Evolutionary conservation across 1,139 yeast species (phyloP).

Genomic region (Yamadazyma kanchanaburiensis): DNA sequence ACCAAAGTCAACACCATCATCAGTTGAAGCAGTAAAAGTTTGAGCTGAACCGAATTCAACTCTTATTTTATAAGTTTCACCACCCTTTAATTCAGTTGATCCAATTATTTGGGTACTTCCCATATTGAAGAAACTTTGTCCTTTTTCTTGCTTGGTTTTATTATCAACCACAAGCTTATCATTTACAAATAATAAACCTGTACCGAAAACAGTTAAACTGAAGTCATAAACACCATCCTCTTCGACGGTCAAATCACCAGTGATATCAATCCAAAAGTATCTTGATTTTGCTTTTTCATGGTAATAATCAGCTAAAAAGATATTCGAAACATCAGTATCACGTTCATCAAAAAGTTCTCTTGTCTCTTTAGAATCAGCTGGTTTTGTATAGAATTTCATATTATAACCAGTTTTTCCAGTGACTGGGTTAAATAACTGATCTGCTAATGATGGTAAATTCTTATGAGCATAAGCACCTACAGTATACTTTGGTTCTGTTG

Average conservation of each 20-base stretch:
- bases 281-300: slow-evolving; percentile 17
- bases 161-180: slow-evolving; percentile 53
- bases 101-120: slow-evolving; percentile 49
- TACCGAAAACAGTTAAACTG: slow-evolving; percentile 48
- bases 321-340: slow-evolving; percentile 24
- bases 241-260: slow-evolving; percentile 40
- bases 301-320: slow-evolving; percentile 47
- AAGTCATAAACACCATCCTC: slow-evolving; percentile 47
- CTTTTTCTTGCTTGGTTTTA: slow-evolving; percentile 46
- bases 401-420: slow-evolving; percentile 39
- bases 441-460: slow-evolving; percentile 24
- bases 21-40: slow-evolving; percentile 27
- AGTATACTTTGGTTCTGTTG: slow-evolving; percentile 14
- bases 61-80: slow-evolving; percentile 36
- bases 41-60: slow-evolving; percentile 52
- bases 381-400: slow-evolving; percentile 30
- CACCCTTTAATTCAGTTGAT: slow-evolving; percentile 32
- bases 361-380: slow-evolving; percentile 10
- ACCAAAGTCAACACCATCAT: slow-evolving; percentile 13
- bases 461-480: slow-evolving; percentile 19
- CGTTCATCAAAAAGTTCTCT: slow-evolving; percentile 34
- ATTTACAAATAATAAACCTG: slow-evolving; percentile 48
- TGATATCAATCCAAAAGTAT: slow-evolving; percentile 39
- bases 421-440: slow-evolving; percentile 14
- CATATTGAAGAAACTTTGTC: slow-evolving; percentile 39